Base-by-base conservation (phyloP, 1,284 basidiomycete species). In the Ustilago trichophora region DNA sequence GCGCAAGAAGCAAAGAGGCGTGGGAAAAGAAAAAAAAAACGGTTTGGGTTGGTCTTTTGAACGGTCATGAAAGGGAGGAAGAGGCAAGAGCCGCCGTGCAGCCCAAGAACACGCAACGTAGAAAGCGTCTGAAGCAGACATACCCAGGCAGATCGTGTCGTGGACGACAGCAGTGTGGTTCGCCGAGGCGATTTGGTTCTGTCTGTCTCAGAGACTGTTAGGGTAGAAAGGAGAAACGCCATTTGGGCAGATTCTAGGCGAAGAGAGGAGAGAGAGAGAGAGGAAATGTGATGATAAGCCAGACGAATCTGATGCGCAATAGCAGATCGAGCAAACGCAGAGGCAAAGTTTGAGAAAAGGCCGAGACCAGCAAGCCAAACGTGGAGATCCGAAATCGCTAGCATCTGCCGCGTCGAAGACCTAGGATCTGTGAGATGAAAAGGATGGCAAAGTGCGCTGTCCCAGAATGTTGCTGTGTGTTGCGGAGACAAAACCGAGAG, bases 161-260 rank as follows among this genome's bases (percentile, higher is more conserved):
- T 29, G 8, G 7, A 29, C 27, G n/a, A n/a, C n/a, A n/a, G n/a
- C n/a, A n/a, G n/a, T n/a, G n/a, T n/a, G n/a, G n/a, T n/a, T n/a
- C n/a, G n/a, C n/a, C n/a, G n/a, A n/a, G n/a, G n/a, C 8, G 31
- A 27, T 12, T 32, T 27, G 11, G 38, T 21, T 36, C 32, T 64
- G 60, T 64, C 54, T 64, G 49, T 64, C 53, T 45, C n/a, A 21
- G 36, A 56, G 49, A 52, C 49, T 51, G 44, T 37, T 22, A 7
- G 27, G 35, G 41, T 41, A 16, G 40, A 62, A 25, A 29, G 33
- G 22, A 7, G 18, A 43, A 27, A 36, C 24, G 33, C 35, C 25
- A 16, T 6, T 3, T 29, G 31, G 1, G 10, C 32, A 26, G 27
- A 26, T 22, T 21, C 31, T 10, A 34, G 15, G 16, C 11, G 26